Percentiles rank a stretch among this genome's conserved stretches.
These are phyloP conservation scores for Blastosporella zonata DNA, from an alignment of 1,284 basidiomycete species.

Conservation along the genomic window DNA sequence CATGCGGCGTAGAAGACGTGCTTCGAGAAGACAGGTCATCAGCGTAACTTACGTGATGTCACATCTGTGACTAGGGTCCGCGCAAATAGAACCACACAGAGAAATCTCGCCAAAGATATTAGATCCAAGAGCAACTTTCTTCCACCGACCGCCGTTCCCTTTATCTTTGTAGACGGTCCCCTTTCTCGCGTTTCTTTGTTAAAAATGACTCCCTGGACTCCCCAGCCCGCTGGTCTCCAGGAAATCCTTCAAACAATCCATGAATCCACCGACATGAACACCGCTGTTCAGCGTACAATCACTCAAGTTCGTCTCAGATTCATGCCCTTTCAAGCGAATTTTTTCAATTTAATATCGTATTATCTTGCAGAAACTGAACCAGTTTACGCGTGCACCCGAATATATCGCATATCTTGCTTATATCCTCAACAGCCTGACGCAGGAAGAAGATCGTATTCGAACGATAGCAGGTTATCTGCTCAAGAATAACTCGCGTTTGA, in stretches of 20 bases:
- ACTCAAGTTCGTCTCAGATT: slow-evolving; percentile 58
- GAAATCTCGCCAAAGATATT: slow-evolving; percentile 33
- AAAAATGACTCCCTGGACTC: slow-evolving; percentile 61
- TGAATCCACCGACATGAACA: slow-evolving; percentile 76
- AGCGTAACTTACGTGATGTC: slow-evolving; percentile 12
- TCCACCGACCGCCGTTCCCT: slow-evolving; percentile 20
- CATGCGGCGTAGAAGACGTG: slow-evolving; percentile 1
- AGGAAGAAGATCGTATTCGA: slow-evolving; percentile 88
- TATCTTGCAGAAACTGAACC: slow-evolving; percentile 75
- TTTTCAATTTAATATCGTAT: slow-evolving; percentile 23
- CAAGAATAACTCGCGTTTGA: slow-evolving; percentile 88
- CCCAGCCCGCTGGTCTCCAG: slow-evolving; percentile 73
- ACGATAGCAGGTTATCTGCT: slow-evolving; percentile 95
- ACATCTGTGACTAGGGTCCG: slow-evolving; percentile 20
- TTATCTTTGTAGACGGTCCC: slow-evolving; percentile 19
- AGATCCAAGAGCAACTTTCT: slow-evolving; percentile 15
- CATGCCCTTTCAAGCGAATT: slow-evolving; percentile 12
- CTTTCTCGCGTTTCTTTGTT: slow-evolving; percentile 28
- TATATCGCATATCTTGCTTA: slow-evolving; percentile 97
- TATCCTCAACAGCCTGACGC: slow-evolving; percentile 78
- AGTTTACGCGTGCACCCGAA: slow-evolving; percentile 85
- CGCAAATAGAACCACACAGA: slow-evolving; percentile 35
- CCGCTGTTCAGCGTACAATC: slow-evolving; percentile 68
- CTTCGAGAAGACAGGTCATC: slow-evolving; percentile 6
- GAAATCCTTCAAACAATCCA: slow-evolving; percentile 85